Percentiles rank a stretch among this genome's conserved stretches.
Conservation (phyloP, 306 rosid species). For the Cucurbita moschata region DNA sequence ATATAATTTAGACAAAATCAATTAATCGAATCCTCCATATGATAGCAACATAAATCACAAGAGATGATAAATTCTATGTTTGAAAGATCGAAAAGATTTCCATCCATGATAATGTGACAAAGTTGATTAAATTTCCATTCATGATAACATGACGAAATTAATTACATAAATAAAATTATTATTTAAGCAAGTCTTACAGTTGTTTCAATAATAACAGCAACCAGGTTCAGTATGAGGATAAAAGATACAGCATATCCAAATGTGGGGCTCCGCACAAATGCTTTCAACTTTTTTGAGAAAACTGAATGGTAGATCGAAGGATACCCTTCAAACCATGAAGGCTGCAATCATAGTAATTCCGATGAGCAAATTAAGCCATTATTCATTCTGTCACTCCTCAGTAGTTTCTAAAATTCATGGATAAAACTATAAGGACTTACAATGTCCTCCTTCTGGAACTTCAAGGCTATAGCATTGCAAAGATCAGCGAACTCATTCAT, state of each 20-base stretch:
- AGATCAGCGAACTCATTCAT: conserved; percentile 75
- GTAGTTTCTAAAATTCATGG: conserved; percentile 11
- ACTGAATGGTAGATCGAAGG: conserved; percentile 34
- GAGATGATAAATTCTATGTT: neutral
- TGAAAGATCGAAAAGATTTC: neutral
- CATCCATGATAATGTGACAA: neutral
- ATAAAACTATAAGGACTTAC: conserved; percentile 32
- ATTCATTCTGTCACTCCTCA: neutral
- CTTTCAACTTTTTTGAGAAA: conserved; percentile 50
- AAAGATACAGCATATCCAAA: conserved; percentile 81
- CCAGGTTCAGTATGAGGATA: conserved; percentile 57
- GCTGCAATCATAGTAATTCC: conserved; percentile 49
- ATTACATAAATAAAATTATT: conserved; percentile 1
- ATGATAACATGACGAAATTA: neutral
- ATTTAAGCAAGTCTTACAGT: conserved; percentile 45
- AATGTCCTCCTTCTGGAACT: conserved; percentile 64
- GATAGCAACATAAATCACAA: neutral
- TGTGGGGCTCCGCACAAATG: conserved; percentile 48
- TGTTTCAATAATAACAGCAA: conserved; percentile 83
- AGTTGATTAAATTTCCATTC: neutral
- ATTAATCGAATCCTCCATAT: neutral
- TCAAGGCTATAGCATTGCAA: conserved; percentile 85
- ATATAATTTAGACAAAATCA: neutral
- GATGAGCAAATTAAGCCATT: conserved; percentile 13
- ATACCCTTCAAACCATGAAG: conserved; percentile 51